Conservation (phyloP, 116 monocot genomes). For the Zostera marina region DNA sequence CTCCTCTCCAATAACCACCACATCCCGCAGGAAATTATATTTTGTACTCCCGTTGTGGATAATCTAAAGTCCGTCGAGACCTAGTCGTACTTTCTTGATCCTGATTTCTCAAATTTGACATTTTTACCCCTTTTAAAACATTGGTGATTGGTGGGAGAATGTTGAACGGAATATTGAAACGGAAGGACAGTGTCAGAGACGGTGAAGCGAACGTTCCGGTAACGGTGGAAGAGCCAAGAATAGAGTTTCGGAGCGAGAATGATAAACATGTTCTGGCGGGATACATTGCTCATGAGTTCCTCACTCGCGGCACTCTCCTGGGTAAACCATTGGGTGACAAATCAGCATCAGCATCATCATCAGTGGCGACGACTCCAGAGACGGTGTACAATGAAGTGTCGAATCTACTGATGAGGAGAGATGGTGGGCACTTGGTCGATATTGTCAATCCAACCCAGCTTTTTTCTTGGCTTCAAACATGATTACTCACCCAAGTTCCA, state of each 20-base stretch:
- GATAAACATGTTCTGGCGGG: conserved; percentile 40
- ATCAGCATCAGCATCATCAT: background rate
- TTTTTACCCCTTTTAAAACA: too few relatives aligned
- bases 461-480: conserved; percentile 29
- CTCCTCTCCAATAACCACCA: too few relatives aligned
- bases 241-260: background rate
- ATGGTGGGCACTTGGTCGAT: conserved; percentile 41
- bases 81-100: too few relatives aligned
- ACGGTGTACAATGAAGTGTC: conserved; percentile 17
- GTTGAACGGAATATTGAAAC: background rate
- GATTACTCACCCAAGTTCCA: too few relatives aligned
- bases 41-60: too few relatives aligned
- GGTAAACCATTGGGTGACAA: conserved; percentile 7
- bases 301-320: conserved; percentile 33
- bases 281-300: conserved; percentile 59
- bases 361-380: background rate
- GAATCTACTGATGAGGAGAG: conserved; percentile 26
- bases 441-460: conserved; percentile 53
- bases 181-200: background rate
- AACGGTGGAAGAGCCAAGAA: background rate
- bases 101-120: too few relatives aligned
- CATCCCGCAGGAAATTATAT: too few relatives aligned
- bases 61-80: too few relatives aligned
- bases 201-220: background rate
- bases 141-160: too few relatives aligned